Conservation (phyloP, 371 early-diverging fungal species). For the Mucor irregularis region DNA sequence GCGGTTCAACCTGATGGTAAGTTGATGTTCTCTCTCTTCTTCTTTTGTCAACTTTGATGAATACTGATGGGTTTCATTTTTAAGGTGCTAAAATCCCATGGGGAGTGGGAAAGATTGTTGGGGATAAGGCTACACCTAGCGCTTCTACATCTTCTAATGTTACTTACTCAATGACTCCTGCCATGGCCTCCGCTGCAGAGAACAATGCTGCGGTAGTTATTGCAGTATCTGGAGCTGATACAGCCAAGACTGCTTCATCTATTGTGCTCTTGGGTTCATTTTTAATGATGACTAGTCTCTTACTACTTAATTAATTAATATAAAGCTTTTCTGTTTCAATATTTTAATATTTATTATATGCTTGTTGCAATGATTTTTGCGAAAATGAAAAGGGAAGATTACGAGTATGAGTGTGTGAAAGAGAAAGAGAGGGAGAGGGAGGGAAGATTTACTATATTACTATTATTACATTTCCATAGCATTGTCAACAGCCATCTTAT, state of each 20-base stretch:
- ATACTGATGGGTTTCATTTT: no score
- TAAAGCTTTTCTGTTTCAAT: no score
- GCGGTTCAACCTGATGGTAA: constrained; percentile 39
- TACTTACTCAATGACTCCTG: constrained; percentile 19
- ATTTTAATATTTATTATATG: no score
- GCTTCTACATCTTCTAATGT: not conserved
- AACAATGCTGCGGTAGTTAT: constrained; percentile 16
- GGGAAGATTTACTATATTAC: not conserved
- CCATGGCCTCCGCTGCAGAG: constrained; percentile 21
- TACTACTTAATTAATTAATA: no score
- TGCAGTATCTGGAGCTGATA: constrained; percentile 12
- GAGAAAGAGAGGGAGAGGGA: no score
- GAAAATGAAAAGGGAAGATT: no score
- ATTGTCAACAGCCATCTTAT: constrained; percentile 40
- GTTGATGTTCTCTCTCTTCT: no score
- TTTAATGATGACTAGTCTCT: no score
- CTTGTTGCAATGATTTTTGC: no score
- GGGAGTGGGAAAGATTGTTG: constrained; percentile 41
- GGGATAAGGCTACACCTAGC: not conserved
- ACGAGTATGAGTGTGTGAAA: no score
- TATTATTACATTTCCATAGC: constrained; percentile 50
- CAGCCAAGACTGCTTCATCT: not conserved
- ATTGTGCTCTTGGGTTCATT: not conserved
- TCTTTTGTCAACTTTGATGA: no score
- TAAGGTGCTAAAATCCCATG: constrained; percentile 44